Base-by-base conservation (phyloP, 208 protist species). In the Trypanosoma mega region DNA sequence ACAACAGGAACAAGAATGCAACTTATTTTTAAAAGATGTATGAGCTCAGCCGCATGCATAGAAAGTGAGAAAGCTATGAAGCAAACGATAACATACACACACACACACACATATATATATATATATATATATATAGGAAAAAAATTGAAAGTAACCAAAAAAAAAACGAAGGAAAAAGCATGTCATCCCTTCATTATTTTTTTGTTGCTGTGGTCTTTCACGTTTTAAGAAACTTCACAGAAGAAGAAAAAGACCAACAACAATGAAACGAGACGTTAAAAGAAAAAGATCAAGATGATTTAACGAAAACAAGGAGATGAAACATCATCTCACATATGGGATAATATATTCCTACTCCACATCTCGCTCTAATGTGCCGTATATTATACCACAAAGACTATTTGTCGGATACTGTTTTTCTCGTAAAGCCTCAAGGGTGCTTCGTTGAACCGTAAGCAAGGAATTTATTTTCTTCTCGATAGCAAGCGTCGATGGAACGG, bases 401-500 rank as follows among this genome's bases (percentile, higher is more conserved):
- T 34, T 55, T 11, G 56, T 26, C 47, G 77, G 68, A 50, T 74
- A 72, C 20, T 46, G 44, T 16, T 72, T 59, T 52, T 63, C 65
- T 23, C 46, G 31, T 4, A 58, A 34, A 34, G 34, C 31, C 23
- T 72, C 70, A 20, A 92, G 69, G 34, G 62, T 72, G 24, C 56
- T 65, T 5, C 64, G 54, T n/a, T 74, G 68, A 27, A 90, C 44
- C 11, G 82, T 90, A 18, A 94, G 72, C 14, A 92, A 69, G 24
- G 84, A 72, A 44, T 94, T 94, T 29, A 85, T 74, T 20, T 20
- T 57, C 51, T 70, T 75, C 52, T 92, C 82, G 20, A 87, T 46
- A 9, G 61, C 70, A 1, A 94, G 51, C 14, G 82, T 90, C 6
- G 84, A 74, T 21, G 84, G 87, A 12, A 94, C 59, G 6, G 75